Percentiles rank a stretch among this genome's conserved stretches.
phyloP scores from a whole-genome alignment of 805 yeast genomes.

The Priceomyces fermenticarens region DNA sequence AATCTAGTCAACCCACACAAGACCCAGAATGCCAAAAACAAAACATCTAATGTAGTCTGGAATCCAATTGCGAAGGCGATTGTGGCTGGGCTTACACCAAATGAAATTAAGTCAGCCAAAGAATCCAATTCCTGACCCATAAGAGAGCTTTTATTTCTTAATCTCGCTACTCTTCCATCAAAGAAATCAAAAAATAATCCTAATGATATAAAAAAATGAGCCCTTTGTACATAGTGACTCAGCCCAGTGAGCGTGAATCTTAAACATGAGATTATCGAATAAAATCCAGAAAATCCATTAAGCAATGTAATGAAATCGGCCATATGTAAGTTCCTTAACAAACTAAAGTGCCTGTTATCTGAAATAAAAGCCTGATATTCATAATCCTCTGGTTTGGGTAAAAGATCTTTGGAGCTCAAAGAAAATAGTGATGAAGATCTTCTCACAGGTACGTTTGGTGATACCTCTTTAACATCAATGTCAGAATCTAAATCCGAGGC shows the following conservation, averaged over 20 bases:
- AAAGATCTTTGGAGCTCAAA: constrained; percentile 50
- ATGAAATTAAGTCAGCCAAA: constrained; percentile 89
- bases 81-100: constrained; percentile 94
- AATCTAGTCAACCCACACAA: constrained; percentile 90
- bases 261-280: constrained; percentile 81
- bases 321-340: constrained; percentile 84
- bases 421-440: constrained; percentile 54
- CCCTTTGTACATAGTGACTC: constrained; percentile 74
- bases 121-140: constrained; percentile 99
- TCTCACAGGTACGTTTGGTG: constrained; percentile 27
- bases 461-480: constrained; percentile 15
- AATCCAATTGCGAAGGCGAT: constrained; percentile 91
- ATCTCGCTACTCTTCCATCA: constrained; percentile 95
- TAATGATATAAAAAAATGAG: constrained; percentile 82
- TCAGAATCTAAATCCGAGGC: constrained; percentile 37
- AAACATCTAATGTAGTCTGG: constrained; percentile 76
- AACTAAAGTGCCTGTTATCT: constrained; percentile 81
- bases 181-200: constrained; percentile 95
- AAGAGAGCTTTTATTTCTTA: constrained; percentile 84
- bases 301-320: constrained; percentile 95
- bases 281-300: constrained; percentile 92
- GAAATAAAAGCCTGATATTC: constrained; percentile 78
- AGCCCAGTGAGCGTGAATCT: constrained; percentile 72
- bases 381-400: constrained; percentile 73
- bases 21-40: constrained; percentile 77